Evolutionary conservation across 2,329 filamentous ascomycete species (phyloP).

Genomic region (Chaetomiaceae sp.): DNA sequence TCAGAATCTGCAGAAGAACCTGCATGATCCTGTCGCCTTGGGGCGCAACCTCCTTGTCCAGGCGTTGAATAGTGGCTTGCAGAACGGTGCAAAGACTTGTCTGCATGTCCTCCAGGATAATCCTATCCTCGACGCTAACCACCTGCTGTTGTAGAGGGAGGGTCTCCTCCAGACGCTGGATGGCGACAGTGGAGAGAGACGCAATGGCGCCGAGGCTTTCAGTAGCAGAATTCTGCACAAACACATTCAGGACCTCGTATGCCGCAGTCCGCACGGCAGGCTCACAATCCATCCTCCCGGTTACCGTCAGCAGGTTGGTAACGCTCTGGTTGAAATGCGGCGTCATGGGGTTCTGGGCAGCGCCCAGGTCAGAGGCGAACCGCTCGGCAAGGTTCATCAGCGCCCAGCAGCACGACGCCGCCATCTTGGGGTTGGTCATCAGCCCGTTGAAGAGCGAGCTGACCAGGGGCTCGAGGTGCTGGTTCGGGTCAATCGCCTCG

Average conservation of each 20-base stretch:
- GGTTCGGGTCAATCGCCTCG: conserved; percentile 79
- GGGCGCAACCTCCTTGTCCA: conserved; percentile 86
- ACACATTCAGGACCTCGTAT: conserved; percentile 94
- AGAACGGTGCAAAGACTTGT: conserved; percentile 90
- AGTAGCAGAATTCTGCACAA: conserved; percentile 83
- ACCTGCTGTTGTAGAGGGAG: conserved; percentile 87
- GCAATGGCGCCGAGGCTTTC: conserved; percentile 80
- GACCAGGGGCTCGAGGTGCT: conserved; percentile 81
- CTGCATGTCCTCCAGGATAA: conserved; percentile 96
- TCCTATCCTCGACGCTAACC: conserved; percentile 93
- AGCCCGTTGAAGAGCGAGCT: conserved; percentile 85
- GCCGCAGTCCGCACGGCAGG: conserved; percentile 89
- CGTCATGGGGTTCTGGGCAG: conserved; percentile 74
- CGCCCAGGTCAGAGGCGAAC: conserved; percentile 82
- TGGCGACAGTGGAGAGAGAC: conserved; percentile 77
- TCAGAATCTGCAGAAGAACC: conserved; percentile 74
- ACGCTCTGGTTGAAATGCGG: conserved; percentile 92
- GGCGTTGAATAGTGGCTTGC: conserved; percentile 82
- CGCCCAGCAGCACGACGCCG: conserved; percentile 96
- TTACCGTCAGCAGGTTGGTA: conserved; percentile 77
- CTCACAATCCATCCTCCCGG: conserved; percentile 76
- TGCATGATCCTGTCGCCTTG: conserved; percentile 95
- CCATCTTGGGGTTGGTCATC: conserved; percentile 91
- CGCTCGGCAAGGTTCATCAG: conserved; percentile 97
- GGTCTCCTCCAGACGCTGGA: conserved; percentile 87